A percentile compares a stretch with the other conserved stretches of the same genome.
These are phyloP conservation scores for Porogramme epimiltina DNA, from an alignment of 1,284 basidiomycete genomes.

Conservation along the genomic window DNA sequence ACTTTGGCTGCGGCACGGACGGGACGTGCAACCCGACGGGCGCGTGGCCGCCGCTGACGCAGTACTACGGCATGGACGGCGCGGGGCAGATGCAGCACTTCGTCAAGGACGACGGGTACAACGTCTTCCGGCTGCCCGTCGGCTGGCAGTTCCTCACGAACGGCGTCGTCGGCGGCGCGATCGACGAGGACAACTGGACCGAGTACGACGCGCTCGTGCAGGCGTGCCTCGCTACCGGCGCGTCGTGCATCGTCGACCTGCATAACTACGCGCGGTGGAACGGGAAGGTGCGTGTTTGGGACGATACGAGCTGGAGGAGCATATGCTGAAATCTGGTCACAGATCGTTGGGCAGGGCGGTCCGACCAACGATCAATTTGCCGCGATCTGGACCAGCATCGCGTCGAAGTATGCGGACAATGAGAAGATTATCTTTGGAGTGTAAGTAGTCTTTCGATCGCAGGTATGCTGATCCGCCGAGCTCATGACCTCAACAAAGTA, in stretches of 20 bases:
- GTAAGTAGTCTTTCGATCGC: constrained; percentile 30
- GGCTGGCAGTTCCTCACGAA: constrained; percentile 59
- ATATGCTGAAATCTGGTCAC: background rate
- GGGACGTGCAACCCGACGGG: constrained; percentile 42
- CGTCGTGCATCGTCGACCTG: constrained; percentile 56
- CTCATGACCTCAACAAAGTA: constrained; percentile 30
- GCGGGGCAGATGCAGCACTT: constrained; percentile 61
- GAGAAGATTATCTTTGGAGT: constrained; percentile 56
- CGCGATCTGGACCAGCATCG: constrained; percentile 53
- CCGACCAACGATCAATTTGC: constrained; percentile 59
- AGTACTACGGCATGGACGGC: constrained; percentile 47
- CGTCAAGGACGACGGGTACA: constrained; percentile 49
- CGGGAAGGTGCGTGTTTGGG: constrained; percentile 33
- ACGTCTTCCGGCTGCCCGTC: constrained; percentile 53
- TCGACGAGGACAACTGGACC: constrained; percentile 48
- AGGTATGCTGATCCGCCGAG: background rate
- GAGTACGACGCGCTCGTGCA: constrained; percentile 56
- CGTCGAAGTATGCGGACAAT: constrained; percentile 50
- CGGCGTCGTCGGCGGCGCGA: constrained; percentile 41
- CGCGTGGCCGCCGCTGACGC: constrained; percentile 45
- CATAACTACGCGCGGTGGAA: constrained; percentile 63
- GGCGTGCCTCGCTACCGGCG: constrained; percentile 42
- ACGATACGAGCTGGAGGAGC: background rate
- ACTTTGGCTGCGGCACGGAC: constrained; percentile 47
- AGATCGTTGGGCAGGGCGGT: constrained; percentile 64